Percentiles rank a stretch among this genome's conserved stretches.
phyloP scores from a whole-genome alignment of 2,329 filamentous ascomycete species.

The Hypoxylon sp. region DNA sequence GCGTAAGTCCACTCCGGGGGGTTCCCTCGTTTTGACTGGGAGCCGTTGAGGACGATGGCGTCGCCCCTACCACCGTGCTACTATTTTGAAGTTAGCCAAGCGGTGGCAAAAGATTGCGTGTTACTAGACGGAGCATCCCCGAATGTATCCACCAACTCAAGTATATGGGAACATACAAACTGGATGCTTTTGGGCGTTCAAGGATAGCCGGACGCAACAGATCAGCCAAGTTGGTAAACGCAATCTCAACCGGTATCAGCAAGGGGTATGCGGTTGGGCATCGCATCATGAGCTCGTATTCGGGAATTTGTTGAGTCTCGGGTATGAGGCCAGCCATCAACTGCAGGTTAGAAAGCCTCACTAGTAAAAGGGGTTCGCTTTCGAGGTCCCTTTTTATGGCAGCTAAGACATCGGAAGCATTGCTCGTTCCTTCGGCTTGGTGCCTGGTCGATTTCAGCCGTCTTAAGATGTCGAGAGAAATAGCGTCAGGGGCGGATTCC shows the following conservation, averaged over 20 bases:
- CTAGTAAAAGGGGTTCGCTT: slow-evolving; percentile 28
- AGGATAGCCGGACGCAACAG: slow-evolving; percentile 30
- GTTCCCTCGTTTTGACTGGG: slow-evolving; percentile 7
- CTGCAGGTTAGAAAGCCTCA: slow-evolving; percentile 39
- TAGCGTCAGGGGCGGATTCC: slow-evolving; percentile 36
- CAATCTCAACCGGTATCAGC: slow-evolving; percentile 37
- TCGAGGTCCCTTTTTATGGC: slow-evolving; percentile 38
- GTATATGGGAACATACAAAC: slow-evolving; percentile 19
- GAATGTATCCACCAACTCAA: not conserved
- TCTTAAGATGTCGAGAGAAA: slow-evolving; percentile 40
- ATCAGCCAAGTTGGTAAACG: slow-evolving; percentile 39
- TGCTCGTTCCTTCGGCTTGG: slow-evolving; percentile 23
- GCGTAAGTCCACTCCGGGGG: slow-evolving; percentile 1
- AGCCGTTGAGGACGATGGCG: slow-evolving; percentile 17
- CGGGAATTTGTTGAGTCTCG: slow-evolving; percentile 34
- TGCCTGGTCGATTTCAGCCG: slow-evolving; percentile 37
- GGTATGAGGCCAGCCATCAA: slow-evolving; percentile 39
- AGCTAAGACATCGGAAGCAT: slow-evolving; percentile 34
- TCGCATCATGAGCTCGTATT: slow-evolving; percentile 43
- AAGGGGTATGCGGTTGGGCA: slow-evolving; percentile 37
- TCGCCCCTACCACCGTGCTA: slow-evolving; percentile 18
- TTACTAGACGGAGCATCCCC: not conserved
- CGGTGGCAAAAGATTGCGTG: not conserved
- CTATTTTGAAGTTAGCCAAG: slow-evolving; percentile 15
- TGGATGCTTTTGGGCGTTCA: slow-evolving; percentile 11